A percentile compares a stretch with the other conserved stretches of the same genome.
Evolutionary conservation across 192 early-diverging fungal species (phyloP).

Genomic region (Thamnidium elegans): DNA sequence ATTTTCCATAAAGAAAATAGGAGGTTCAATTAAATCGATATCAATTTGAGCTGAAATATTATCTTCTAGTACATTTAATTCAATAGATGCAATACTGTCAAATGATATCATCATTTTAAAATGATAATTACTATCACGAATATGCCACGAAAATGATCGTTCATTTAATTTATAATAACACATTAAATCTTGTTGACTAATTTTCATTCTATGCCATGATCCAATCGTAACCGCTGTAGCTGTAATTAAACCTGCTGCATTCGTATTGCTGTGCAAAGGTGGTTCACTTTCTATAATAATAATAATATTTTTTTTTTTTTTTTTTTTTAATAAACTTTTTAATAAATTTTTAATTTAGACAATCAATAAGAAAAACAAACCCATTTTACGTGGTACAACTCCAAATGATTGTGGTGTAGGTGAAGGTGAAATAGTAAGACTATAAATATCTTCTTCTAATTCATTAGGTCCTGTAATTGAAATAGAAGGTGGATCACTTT

Average conservation of each 20-base stretch:
- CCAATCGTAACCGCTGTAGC: constrained; percentile 57
- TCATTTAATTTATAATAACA: constrained; percentile 52
- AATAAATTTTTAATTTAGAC: neutral
- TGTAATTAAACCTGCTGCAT: constrained; percentile 30
- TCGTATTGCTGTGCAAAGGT: neutral
- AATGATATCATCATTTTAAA: constrained; percentile 64
- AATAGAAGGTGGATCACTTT: constrained; percentile 10
- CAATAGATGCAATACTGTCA: constrained; percentile 44
- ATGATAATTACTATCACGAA: constrained; percentile 50
- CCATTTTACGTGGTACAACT: neutral
- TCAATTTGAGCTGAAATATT: constrained; percentile 47
- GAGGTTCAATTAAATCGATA: constrained; percentile 50
- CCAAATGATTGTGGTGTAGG: neutral
- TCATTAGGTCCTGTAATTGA: constrained; percentile 5
- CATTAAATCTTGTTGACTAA: constrained; percentile 48
- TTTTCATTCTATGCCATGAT: constrained; percentile 62
- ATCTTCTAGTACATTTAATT: constrained; percentile 41
- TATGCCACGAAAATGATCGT: constrained; percentile 54
- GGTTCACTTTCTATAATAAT: constrained; percentile 15
- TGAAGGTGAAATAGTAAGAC: constrained; percentile 1
- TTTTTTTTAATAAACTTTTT: too few species aligned
- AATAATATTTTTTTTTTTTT: neutral
- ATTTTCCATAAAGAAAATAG: constrained; percentile 62
- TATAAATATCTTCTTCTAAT: neutral
- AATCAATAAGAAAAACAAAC: neutral